These are phyloP conservation scores for Paspalum notatum DNA, from an alignment of 176 grass and related monocot species.

Conservation along the genomic window DNA sequence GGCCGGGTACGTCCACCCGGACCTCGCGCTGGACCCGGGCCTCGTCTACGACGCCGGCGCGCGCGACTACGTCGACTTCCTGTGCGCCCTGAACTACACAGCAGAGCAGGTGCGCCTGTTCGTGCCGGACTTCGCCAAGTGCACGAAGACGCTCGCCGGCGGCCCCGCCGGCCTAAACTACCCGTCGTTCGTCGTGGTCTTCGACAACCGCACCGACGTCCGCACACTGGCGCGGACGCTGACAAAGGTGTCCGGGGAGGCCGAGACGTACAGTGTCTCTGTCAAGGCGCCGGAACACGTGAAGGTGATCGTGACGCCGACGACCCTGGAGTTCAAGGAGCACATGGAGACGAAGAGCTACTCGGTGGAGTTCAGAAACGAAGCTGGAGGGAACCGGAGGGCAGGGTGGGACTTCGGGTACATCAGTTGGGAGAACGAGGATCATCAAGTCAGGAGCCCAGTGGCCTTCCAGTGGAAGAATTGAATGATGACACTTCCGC, in stretches of 20 bases:
- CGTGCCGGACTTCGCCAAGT: not conserved
- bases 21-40: slow-evolving; percentile 22
- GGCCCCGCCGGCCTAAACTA: slow-evolving; percentile 50
- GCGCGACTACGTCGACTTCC: slow-evolving; percentile 13
- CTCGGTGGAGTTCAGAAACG: slow-evolving; percentile 51
- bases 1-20: not conserved
- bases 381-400: not conserved
- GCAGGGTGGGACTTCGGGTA: not conserved
- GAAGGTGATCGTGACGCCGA: slow-evolving; percentile 40
- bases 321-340: slow-evolving; percentile 48
- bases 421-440: slow-evolving; percentile 39
- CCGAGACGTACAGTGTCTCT: slow-evolving; percentile 38
- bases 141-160: slow-evolving; percentile 18
- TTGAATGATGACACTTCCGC: not conserved
- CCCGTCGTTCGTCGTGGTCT: slow-evolving; percentile 57
- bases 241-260: slow-evolving; percentile 2
- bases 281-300: slow-evolving; percentile 38
- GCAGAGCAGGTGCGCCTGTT: slow-evolving; percentile 39
- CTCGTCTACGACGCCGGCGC: not conserved
- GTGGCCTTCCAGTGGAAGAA: not conserved
- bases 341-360: slow-evolving; percentile 42
- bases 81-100: slow-evolving; percentile 55
- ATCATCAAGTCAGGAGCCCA: not conserved
- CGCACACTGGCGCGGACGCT: slow-evolving; percentile 23
- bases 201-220: not conserved